phyloP scores from a whole-genome alignment of 2,329 filamentous ascomycete genomes.

The Rosellinia necatrix region DNA sequence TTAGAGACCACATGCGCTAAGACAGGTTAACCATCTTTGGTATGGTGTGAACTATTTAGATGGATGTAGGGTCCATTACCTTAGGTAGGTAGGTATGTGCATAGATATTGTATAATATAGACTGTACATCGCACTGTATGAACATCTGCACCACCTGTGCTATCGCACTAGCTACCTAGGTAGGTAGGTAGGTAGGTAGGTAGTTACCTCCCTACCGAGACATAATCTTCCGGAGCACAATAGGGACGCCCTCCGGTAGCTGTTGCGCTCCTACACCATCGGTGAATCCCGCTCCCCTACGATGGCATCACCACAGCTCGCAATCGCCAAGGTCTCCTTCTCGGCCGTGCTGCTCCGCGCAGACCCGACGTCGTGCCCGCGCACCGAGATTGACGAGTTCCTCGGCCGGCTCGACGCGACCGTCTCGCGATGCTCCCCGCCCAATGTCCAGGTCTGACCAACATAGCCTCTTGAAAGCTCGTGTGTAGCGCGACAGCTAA shows the following conservation, averaged over 20 bases:
- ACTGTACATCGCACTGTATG: too few species aligned
- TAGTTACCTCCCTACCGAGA: too few species aligned
- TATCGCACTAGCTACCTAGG: too few species aligned
- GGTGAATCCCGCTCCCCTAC: background rate
- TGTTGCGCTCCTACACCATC: background rate
- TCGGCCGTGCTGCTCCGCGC: slow-evolving; percentile 73
- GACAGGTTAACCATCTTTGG: too few species aligned
- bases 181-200: too few species aligned
- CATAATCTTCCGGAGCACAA: background rate
- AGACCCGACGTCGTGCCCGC: slow-evolving; percentile 71
- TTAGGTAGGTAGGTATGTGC: too few species aligned
- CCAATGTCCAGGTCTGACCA: slow-evolving; percentile 86
- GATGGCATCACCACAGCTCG: slow-evolving; percentile 73
- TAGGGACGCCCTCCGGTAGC: slow-evolving; percentile 12
- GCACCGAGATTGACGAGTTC: slow-evolving; percentile 72
- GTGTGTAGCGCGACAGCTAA: slow-evolving; percentile 42
- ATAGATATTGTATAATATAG: too few species aligned
- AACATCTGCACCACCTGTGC: too few species aligned
- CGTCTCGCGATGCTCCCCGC: slow-evolving; percentile 72
- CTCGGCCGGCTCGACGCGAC: slow-evolving; percentile 67
- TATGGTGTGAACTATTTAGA: too few species aligned
- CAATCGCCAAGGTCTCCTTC: slow-evolving; percentile 80
- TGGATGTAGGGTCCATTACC: too few species aligned
- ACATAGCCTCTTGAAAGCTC: slow-evolving; percentile 48
- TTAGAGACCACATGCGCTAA: too few species aligned